phyloP scores from a whole-genome alignment of 768 basidiomycete species.

The Xerocomellus intermedius region DNA sequence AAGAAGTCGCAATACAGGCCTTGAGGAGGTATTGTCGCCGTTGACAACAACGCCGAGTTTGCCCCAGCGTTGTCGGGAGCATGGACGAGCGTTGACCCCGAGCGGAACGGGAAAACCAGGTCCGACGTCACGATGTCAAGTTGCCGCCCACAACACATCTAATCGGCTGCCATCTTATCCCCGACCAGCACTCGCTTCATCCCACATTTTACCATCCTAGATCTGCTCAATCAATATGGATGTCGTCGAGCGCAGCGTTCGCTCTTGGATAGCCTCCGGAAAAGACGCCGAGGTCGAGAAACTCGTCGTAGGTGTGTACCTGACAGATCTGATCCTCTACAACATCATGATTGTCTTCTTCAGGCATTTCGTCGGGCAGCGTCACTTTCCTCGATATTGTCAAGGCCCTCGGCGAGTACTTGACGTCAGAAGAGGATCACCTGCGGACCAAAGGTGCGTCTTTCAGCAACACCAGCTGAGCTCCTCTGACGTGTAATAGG shows the following conservation, averaged over 20 bases:
- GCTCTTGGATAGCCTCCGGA: constrained; percentile 70
- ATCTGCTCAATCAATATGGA: constrained; percentile 34
- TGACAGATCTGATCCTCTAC: not conserved
- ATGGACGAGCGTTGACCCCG: constrained; percentile 12
- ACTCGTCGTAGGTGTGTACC: constrained; percentile 55
- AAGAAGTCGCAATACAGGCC: constrained; percentile 26
- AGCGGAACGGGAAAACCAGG: constrained; percentile 8
- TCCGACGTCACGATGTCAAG: constrained; percentile 2
- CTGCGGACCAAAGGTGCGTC: constrained; percentile 73
- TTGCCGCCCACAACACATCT: constrained; percentile 2
- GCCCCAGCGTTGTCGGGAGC: constrained; percentile 21
- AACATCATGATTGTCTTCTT: not conserved
- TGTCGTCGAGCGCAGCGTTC: constrained; percentile 50
- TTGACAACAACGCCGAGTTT: constrained; percentile 18
- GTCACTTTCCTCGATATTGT: constrained; percentile 74
- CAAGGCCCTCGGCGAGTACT: constrained; percentile 81
- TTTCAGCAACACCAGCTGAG: not conserved
- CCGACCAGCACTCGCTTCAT: not conserved
- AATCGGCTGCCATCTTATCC: constrained; percentile 7
- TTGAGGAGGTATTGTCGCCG: constrained; percentile 24
- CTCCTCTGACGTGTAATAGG: constrained; percentile 46
- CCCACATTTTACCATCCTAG: not conserved
- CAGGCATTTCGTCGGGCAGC: constrained; percentile 54
- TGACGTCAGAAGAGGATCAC: constrained; percentile 82
- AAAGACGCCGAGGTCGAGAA: constrained; percentile 58